Percentiles rank a stretch among this genome's conserved stretches.
Conservation (phyloP, 2,329 filamentous ascomycete species). For the Diaporthe sp. region DNA sequence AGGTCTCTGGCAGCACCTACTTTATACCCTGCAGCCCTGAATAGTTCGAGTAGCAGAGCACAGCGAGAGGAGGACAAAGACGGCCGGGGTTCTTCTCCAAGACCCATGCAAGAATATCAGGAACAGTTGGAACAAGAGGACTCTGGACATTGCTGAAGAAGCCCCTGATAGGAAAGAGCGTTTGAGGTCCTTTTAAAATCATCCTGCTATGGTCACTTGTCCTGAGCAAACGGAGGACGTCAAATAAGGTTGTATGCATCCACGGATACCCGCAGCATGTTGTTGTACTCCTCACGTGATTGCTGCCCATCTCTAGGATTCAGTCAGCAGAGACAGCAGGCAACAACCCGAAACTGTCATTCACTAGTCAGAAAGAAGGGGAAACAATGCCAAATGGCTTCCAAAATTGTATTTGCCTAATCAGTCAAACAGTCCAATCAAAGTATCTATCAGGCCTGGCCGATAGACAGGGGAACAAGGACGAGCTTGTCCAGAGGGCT, state of each 20-base stretch:
- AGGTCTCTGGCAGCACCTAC: slow-evolving; percentile 43
- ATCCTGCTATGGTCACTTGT: slow-evolving; percentile 29
- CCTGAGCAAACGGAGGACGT: slow-evolving; percentile 47
- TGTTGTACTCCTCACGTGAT: slow-evolving; percentile 57
- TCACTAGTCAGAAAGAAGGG: slow-evolving; percentile 3
- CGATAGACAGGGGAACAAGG: slow-evolving; percentile 7
- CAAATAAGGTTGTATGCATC: slow-evolving; percentile 55
- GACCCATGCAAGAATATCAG: slow-evolving; percentile 36
- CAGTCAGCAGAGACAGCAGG: slow-evolving; percentile 24
- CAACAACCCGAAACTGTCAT: not conserved
- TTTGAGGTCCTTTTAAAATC: slow-evolving; percentile 31
- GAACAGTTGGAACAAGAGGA: slow-evolving; percentile 33
- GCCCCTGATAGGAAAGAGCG: slow-evolving; percentile 19
- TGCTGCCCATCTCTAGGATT: slow-evolving; percentile 39
- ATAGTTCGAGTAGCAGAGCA: slow-evolving; percentile 21
- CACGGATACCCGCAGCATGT: slow-evolving; percentile 55
- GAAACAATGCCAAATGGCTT: slow-evolving; percentile 16
- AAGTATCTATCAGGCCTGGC: not conserved
- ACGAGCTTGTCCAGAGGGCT: slow-evolving; percentile 2
- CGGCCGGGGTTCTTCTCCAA: slow-evolving; percentile 21
- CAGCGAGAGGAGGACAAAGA: slow-evolving; percentile 36
- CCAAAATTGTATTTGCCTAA: slow-evolving; percentile 39
- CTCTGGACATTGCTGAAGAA: slow-evolving; percentile 35
- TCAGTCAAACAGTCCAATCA: slow-evolving; percentile 34
- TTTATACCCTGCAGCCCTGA: slow-evolving; percentile 48